phyloP scores from a whole-genome alignment of 179 eudicot species.

The Beta macrorhiza region DNA sequence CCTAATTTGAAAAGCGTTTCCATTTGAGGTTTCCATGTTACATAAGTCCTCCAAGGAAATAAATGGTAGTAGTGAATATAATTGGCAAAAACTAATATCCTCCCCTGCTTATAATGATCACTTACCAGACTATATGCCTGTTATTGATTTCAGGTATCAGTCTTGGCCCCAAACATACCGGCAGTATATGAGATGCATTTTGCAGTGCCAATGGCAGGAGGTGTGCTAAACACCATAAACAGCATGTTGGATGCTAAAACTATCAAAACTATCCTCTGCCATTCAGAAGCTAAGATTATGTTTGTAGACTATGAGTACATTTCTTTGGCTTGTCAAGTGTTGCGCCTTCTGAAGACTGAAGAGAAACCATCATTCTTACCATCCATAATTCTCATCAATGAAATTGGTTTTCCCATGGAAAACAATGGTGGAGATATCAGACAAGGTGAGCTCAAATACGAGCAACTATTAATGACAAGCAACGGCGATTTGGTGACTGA shows the following conservation, averaged over 20 bases:
- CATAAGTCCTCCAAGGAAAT: too few species aligned
- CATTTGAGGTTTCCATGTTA: too few species aligned
- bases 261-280: constrained; percentile 56
- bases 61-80: too few species aligned
- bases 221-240: constrained; percentile 67
- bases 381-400: constrained; percentile 47
- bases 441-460: constrained; percentile 43
- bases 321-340: constrained; percentile 43
- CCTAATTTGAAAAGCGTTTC: too few species aligned
- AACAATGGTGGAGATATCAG: constrained; percentile 18
- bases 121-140: too few species aligned
- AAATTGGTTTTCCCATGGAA: constrained; percentile 36
- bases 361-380: constrained; percentile 27
- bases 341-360: constrained; percentile 35
- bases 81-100: too few species aligned
- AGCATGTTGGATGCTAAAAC: constrained; percentile 57
- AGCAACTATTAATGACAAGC: constrained; percentile 33
- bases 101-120: too few species aligned
- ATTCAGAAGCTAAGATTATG: constrained; percentile 58
- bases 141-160: constrained; percentile 48
- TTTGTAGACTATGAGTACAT: constrained; percentile 60
- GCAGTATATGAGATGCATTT: constrained; percentile 82
- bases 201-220: constrained; percentile 86
- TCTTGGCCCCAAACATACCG: constrained; percentile 72
- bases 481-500: constrained; percentile 15